phyloP scores from a whole-genome alignment of 192 early-diverging fungal species.

The Umbelopsis vinacea region DNA sequence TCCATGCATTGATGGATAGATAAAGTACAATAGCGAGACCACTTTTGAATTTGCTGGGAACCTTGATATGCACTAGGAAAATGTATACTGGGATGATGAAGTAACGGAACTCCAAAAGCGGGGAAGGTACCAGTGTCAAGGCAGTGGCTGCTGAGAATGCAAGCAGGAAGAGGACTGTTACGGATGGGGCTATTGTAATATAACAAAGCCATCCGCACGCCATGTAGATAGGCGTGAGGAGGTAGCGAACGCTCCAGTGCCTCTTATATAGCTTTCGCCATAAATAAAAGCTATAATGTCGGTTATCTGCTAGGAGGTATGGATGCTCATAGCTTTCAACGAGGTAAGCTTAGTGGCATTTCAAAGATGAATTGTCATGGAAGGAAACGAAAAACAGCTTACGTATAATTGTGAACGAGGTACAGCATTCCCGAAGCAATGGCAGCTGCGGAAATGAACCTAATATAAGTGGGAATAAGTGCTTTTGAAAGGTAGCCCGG shows the following conservation, averaged over 20 bases:
- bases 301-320: constrained; percentile 92
- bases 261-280: constrained; percentile 81
- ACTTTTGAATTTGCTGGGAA: constrained; percentile 28
- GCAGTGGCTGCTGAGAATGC: constrained; percentile 57
- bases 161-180: constrained; percentile 57
- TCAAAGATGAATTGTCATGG: not conserved
- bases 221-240: constrained; percentile 69
- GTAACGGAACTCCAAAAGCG: constrained; percentile 94
- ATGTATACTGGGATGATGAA: constrained; percentile 88
- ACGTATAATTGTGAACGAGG: constrained; percentile 59
- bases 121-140: constrained; percentile 84
- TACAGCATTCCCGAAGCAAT: constrained; percentile 34
- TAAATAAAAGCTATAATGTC: constrained; percentile 95
- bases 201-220: constrained; percentile 44
- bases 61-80: constrained; percentile 67
- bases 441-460: not conserved
- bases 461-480: not conserved
- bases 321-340: constrained; percentile 80
- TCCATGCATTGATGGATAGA: constrained; percentile 63
- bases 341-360: not conserved
- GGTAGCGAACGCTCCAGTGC: constrained; percentile 58
- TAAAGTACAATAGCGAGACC: constrained; percentile 56
- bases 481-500: not conserved
- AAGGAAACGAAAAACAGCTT: constrained; percentile 24
- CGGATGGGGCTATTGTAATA: constrained; percentile 36